phyloP scores from a whole-genome alignment of 208 protist genomes.

The Trichomonas vaginalis region DNA sequence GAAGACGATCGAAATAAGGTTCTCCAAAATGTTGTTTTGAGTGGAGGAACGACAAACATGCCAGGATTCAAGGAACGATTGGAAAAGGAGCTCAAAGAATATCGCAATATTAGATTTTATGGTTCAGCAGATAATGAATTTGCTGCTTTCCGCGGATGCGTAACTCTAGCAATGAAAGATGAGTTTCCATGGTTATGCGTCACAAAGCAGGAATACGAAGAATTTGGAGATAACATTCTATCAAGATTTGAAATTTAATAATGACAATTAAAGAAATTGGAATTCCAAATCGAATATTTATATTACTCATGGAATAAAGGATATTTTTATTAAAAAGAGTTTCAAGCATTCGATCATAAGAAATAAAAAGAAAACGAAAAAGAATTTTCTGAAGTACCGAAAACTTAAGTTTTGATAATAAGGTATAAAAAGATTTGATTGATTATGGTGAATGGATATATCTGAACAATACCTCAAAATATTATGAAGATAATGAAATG shows the following conservation, averaged over 20 bases:
- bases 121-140: background rate
- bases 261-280: no score
- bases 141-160: background rate
- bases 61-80: conserved; percentile 78
- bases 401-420: no score
- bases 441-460: no score
- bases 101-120: background rate
- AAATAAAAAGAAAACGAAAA: no score
- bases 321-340: no score
- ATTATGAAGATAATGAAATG: no score
- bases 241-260: background rate
- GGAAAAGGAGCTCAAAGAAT: conserved; percentile 49
- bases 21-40: conserved; percentile 40
- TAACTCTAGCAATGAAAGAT: background rate
- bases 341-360: no score
- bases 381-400: no score
- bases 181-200: background rate
- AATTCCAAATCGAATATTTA: no score
- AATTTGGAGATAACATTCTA: background rate
- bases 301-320: no score
- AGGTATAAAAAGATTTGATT: no score
- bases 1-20: background rate
- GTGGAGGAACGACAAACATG: conserved; percentile 45
- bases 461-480: no score
- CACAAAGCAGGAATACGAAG: background rate